Base-by-base conservation (phyloP, 2,329 filamentous ascomycete species). In the Gaeumannomyces tritici region DNA sequence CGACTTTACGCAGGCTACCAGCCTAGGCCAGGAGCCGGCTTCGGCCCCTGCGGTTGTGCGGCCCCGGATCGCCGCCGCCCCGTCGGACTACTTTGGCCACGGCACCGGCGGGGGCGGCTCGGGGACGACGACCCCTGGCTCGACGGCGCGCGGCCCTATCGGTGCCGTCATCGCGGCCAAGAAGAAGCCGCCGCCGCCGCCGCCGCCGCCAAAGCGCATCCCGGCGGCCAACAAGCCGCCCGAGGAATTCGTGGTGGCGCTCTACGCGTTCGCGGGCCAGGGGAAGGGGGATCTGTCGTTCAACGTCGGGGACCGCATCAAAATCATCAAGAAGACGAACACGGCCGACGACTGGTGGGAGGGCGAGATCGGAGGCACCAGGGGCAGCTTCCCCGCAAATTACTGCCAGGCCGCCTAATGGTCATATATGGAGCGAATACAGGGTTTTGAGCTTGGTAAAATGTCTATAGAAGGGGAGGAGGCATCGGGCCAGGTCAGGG, bases 261-360 rank as follows among this genome's bases (percentile, higher is more conserved):
- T 90, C 69, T 95, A 91, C 73, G 82, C 89, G 66, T 96, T 92
- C 71, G 79, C 80, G 1, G 89, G 88, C 0, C 86, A 92, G 69
- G 83, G 82, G 8, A 73, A 77, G 1, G 89, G 89, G 0, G 91
- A 96, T 72, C 72, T 96, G 61, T 81, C 81, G 2, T 96, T 96
- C 70, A 79, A 79, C 33, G 89, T 93, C 72, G 91, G 90, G 2
- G 91, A 95, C 69, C 80, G 83, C 60, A 96, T 96, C 67, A 84
- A 81, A 57, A 87, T 96, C 4, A 70, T 92, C 35, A 90, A 90
- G 76, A 91, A 89, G 77, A 95, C 91, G 2, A 83, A 85, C 8
- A 91, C 87, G 65, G 88, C 85, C 27, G 89, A 95, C 74, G 91
- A 95, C 71, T 96, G 91, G 90, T 96, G 91, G 91, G 84, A 90